phyloP scores from a whole-genome alignment of 352 stramenopile genomes.

The Globisporangium acanthophoron region DNA sequence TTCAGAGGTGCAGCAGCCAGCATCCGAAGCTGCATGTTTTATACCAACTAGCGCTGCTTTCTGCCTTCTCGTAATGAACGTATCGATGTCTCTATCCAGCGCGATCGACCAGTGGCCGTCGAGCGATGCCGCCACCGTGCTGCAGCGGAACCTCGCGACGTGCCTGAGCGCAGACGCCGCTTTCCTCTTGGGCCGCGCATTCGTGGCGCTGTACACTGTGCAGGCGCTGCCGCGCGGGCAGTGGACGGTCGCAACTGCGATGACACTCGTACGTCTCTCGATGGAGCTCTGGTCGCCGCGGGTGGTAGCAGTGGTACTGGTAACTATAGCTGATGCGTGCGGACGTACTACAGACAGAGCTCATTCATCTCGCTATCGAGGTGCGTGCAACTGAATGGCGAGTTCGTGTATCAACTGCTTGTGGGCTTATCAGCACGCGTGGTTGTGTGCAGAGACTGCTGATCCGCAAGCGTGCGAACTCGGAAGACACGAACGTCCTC shows the following conservation, averaged over 20 bases:
- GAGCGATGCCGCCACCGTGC: slow-evolving; percentile 6
- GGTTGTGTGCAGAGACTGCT: slow-evolving; percentile 26
- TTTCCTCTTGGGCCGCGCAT: slow-evolving; percentile 34
- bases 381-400: neutral
- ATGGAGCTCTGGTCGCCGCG: neutral
- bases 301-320: neutral
- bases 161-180: slow-evolving; percentile 14
- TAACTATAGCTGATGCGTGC: neutral
- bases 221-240: slow-evolving; percentile 21
- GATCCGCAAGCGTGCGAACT: slow-evolving; percentile 27
- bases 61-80: neutral
- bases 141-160: slow-evolving; percentile 8
- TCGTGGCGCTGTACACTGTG: slow-evolving; percentile 19
- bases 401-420: neutral
- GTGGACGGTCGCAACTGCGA: slow-evolving; percentile 24
- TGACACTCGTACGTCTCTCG: slow-evolving; percentile 25
- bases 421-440: neutral
- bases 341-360: slow-evolving; percentile 21
- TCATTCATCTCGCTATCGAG: slow-evolving; percentile 47
- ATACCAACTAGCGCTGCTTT: neutral
- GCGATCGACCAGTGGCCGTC: slow-evolving; percentile 9
- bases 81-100: slow-evolving; percentile 6
- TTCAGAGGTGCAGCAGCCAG: slow-evolving; percentile 21
- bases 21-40: neutral
- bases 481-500: slow-evolving; percentile 54